phyloP scores from a whole-genome alignment of 345 rosid genomes.

The Mercurialis annua region DNA sequence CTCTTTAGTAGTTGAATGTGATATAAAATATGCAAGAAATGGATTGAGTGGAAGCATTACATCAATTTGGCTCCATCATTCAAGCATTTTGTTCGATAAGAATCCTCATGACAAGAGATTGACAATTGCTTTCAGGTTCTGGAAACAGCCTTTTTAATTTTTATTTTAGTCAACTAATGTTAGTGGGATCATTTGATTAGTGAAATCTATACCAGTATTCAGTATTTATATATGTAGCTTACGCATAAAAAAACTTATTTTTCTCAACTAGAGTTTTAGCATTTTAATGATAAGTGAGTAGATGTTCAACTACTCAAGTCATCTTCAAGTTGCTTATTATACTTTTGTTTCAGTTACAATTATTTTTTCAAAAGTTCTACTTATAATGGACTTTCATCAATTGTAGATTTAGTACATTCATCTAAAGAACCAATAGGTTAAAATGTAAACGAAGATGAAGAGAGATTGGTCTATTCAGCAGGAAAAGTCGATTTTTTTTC shows the following conservation, averaged over 20 bases:
- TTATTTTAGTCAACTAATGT: not conserved
- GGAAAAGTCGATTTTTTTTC: no score
- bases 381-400: not conserved
- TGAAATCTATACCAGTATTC: not conserved
- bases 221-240: no score
- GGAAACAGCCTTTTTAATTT: not conserved
- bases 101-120: not conserved
- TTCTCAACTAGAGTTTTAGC: not conserved
- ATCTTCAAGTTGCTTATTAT: not conserved
- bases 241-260: slow-evolving; percentile 6
- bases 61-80: not conserved
- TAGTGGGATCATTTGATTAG: not conserved
- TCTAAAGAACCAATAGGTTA: no score
- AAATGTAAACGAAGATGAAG: no score
- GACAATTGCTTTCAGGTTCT: not conserved
- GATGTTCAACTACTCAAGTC: slow-evolving; percentile 27
- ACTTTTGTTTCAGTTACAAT: slow-evolving; percentile 2
- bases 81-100: not conserved
- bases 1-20: not conserved
- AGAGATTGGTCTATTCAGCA: no score
- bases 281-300: slow-evolving; percentile 27
- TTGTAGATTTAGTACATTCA: not conserved
- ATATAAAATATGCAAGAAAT: not conserved
- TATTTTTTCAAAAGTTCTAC: not conserved
- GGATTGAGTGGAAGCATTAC: not conserved